Evolutionary conservation across 2,329 filamentous ascomycete species (phyloP).

Genomic region (Trichoderma guizhouense): DNA sequence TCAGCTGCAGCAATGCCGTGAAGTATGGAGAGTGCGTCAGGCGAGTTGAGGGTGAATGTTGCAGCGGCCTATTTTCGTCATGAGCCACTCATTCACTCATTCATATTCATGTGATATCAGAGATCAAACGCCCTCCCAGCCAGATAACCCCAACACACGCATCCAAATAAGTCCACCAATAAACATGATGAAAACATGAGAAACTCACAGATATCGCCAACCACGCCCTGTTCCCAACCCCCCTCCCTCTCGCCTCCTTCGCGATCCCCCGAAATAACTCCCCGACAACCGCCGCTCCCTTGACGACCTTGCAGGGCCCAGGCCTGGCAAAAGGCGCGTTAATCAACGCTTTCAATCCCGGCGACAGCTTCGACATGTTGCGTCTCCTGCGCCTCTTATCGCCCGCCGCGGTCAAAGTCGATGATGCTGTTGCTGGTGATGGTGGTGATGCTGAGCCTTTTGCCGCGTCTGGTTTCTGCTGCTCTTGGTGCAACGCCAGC

Average conservation of each 20-base stretch:
- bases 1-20: constrained; percentile 47
- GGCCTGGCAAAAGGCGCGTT: constrained; percentile 66
- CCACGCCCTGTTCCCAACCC: constrained; percentile 63
- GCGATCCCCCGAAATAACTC: constrained; percentile 64
- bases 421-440: background rate
- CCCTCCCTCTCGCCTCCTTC: constrained; percentile 57
- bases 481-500: background rate
- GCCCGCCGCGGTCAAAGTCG: background rate
- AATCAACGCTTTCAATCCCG: constrained; percentile 69
- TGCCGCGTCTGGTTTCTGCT: background rate
- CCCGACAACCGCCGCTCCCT: constrained; percentile 58
- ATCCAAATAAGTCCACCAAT: background rate
- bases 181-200: no score
- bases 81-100: background rate
- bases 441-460: background rate
- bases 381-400: background rate
- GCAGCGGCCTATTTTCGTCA: constrained; percentile 60
- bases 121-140: background rate
- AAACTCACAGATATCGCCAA: constrained; percentile 58
- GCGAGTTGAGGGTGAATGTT: constrained; percentile 83
- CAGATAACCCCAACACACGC: background rate
- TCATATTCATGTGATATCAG: background rate
- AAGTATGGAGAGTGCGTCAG: constrained; percentile 65
- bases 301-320: constrained; percentile 40
- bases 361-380: constrained; percentile 70